Base-by-base conservation (phyloP, 805 yeast genomes). In the Brettanomyces anomalus region DNA sequence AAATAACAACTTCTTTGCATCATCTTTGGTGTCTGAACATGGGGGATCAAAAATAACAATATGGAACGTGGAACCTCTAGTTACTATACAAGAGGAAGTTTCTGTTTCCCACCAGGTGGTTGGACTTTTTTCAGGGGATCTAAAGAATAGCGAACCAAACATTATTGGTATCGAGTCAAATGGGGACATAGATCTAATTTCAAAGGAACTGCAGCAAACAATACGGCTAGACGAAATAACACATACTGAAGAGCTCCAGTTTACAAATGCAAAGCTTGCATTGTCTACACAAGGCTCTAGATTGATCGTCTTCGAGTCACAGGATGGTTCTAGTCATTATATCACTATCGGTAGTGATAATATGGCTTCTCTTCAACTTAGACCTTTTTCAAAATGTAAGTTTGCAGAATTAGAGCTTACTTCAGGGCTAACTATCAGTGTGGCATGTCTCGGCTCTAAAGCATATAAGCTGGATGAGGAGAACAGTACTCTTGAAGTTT, bases 61-160 rank as follows among this genome's bases (percentile, higher is more conserved):
- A 13, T 57, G 61, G 61, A 39, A 50, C 10, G 15, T 40, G 5
- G 50, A 45, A 1, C 47, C 44, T 0, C 19, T 32, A 8, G 45
- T 46, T 0, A 42, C 42, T 16, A 43, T 56, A 17, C 46, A 50
- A 24, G 45, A 43, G n/a, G 58, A 57, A 28, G 7, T 53, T 3
- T 36, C 32, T 1, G 33, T 54, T n/a, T 40, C 40, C 1, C 14
- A 28, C 3, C 30, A 41, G 2, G 33, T 58, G 5, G 36, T 57
- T 17, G 51, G 53, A 3, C 33, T 52, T 13, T n/a, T 49, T 35
- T 24, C 28, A 24, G 28, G 28, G 28, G 28, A 11, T 24, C 10
- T 24, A 11, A 24, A 24, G 28, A 11, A 24, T 24, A 24, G 10
- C 10, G 18, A 36, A 20, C 6, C 19, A 34, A 19, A 36, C 21